Evolutionary conservation across 805 yeast genomes (phyloP), one percentile per base, ranked within the genome.

Genomic region (Yamadazyma akitaensis): DNA sequence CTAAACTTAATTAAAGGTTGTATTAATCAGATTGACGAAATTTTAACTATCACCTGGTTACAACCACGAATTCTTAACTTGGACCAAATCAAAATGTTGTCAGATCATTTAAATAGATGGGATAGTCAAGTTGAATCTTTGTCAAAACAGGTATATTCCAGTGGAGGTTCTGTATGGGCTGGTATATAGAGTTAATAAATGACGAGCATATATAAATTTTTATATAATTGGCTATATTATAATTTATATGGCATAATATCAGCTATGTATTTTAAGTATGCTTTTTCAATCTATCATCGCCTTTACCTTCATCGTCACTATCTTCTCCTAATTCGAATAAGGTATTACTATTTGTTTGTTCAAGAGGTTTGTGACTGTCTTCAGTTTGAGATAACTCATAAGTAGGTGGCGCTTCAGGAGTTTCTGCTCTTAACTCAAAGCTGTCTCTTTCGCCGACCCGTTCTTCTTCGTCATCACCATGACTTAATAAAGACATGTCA

Each of bases 11-110:
- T 94, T 59, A 81, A 82, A 64, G 99, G 99, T n/a, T 75, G 80
- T 43, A 92, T 94, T 56, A 96, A 94, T 63, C 96, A 94, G 70
- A 88, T 90, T 37, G 79, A 80, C 42, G 80, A 84, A 63, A 71
- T 84, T 12, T 86, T 94, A 47, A 82, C 85, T 30, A 82, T 94
- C 40, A 82, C 86, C 24, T 94, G 99, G 99, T 84, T 92, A 51
- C 98, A 94, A 73, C 98, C 99, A 49, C 79, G 98, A 59, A 88
- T 90, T 46, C 84, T 94, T 77, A 88, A 88, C 59, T 75, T 73
- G 52, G 80, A 79, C 37, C 99, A 94, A 73, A 85, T 92, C 48
- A 78, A 75, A 47, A 75, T 76, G 37, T 88, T 94, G 86, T 81
- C 82, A 53, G 74, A 76, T 43, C 85, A 87, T 57, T 77, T 94